A percentile compares a stretch with the other conserved stretches of the same genome.
These are phyloP conservation scores for Sophora flavescens DNA, from an alignment of 306 rosid species.

Conservation along the genomic window DNA sequence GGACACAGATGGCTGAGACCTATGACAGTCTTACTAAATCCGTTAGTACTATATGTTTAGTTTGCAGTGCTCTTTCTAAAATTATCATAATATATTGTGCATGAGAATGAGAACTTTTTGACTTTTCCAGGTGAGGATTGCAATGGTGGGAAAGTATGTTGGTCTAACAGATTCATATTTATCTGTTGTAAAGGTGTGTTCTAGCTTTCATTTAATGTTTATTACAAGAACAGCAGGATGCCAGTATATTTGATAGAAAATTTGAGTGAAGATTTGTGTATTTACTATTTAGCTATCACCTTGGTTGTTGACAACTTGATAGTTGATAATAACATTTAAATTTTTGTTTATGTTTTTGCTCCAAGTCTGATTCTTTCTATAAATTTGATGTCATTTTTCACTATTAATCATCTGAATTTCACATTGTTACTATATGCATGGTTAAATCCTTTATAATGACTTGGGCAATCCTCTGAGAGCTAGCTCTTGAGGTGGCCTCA, in stretches of 20 bases:
- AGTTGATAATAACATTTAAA: constrained; percentile 15
- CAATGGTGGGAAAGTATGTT: constrained; percentile 98
- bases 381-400: constrained; percentile 28
- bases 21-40: constrained; percentile 82
- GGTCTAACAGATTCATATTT: constrained; percentile 96
- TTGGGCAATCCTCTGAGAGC: too few species aligned
- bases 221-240: constrained; percentile 23
- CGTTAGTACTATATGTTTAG: constrained; percentile 62
- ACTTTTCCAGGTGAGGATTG: constrained; percentile 83
- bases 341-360: not conserved
- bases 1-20: constrained; percentile 95
- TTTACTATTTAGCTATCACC: constrained; percentile 22
- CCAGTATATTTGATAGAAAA: not conserved
- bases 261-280: constrained; percentile 1
- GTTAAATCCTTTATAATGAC: not conserved
- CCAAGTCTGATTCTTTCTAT: constrained; percentile 15
- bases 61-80: constrained; percentile 36
- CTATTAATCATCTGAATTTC: constrained; percentile 29
- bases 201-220: constrained; percentile 39
- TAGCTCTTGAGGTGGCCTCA: too few species aligned
- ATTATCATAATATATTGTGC: constrained; percentile 34
- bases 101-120: constrained; percentile 34
- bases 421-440: constrained; percentile 6
- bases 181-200: constrained; percentile 90
- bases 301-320: not conserved